These are phyloP conservation scores for Podaxis sp. DNA, from an alignment of 768 basidiomycete genomes.

Conservation along the genomic window DNA sequence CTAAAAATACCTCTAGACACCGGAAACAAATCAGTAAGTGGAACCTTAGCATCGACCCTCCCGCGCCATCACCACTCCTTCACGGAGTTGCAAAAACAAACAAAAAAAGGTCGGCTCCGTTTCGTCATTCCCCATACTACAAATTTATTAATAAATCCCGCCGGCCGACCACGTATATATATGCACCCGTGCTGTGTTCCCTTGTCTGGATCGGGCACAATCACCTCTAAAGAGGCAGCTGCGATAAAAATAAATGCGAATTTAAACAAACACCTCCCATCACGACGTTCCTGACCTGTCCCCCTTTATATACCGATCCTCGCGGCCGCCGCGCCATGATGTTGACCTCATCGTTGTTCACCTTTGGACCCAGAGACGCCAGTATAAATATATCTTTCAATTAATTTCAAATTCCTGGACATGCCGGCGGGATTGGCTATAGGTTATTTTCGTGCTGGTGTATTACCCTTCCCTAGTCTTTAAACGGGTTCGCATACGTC, in stretches of 20 bases:
- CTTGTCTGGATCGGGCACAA: neutral
- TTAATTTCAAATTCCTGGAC: conserved; percentile 2
- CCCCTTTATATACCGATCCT: conserved; percentile 1
- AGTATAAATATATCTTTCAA: conserved; percentile 5
- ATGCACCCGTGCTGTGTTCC: neutral
- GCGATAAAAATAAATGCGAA: conserved; percentile 7
- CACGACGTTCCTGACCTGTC: conserved; percentile 4
- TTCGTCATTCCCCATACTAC: conserved; percentile 1
- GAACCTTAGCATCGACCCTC: neutral
- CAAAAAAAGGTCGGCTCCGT: neutral
- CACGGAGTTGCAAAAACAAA: conserved; percentile 5
- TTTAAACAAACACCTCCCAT: neutral
- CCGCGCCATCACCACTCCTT: neutral
- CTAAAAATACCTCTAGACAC: conserved; percentile 2
- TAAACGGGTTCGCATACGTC: conserved; percentile 3
- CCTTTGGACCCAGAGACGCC: neutral
- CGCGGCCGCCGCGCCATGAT: neutral
- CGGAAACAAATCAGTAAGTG: neutral
- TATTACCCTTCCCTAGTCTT: neutral
- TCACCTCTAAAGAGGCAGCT: neutral
- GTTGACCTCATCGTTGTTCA: neutral
- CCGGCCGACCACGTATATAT: neutral
- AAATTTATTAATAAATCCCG: conserved; percentile 8
- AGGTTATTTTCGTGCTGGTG: conserved; percentile 4
- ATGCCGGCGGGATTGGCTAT: conserved; percentile 5